phyloP scores from a whole-genome alignment of 2,329 filamentous ascomycete species.

The Sphaerulina vaccinii region DNA sequence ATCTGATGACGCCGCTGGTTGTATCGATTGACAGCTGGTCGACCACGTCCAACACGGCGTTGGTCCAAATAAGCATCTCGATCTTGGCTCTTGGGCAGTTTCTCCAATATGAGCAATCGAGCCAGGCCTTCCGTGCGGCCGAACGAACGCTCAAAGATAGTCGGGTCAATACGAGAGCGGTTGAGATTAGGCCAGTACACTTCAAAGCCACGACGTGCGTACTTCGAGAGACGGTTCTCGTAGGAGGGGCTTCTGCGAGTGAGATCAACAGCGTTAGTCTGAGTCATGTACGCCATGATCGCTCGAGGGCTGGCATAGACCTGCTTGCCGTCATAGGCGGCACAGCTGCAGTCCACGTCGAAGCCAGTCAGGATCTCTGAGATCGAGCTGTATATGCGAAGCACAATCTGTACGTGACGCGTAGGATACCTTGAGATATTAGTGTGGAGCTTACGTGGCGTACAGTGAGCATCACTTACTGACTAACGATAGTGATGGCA shows the following conservation, averaged over 20 bases:
- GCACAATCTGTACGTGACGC: constrained; percentile 80
- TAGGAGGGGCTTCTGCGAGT: constrained; percentile 80
- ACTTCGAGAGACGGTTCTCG: constrained; percentile 82
- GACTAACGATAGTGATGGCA: constrained; percentile 78
- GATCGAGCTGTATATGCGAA: constrained; percentile 79
- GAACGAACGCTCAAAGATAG: constrained; percentile 82
- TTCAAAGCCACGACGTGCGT: constrained; percentile 81
- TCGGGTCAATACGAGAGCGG: constrained; percentile 74
- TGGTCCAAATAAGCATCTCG: constrained; percentile 70
- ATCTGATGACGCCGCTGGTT: constrained; percentile 45
- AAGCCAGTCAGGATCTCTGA: constrained; percentile 85
- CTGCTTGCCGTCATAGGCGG: constrained; percentile 75
- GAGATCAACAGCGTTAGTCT: constrained; percentile 77
- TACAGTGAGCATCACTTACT: constrained; percentile 52
- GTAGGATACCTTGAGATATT: constrained; percentile 52
- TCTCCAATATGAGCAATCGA: constrained; percentile 74
- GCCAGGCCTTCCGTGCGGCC: constrained; percentile 73
- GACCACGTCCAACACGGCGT: constrained; percentile 68
- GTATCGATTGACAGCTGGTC: constrained; percentile 55
- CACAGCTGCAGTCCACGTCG: constrained; percentile 81
- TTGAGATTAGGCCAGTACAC: constrained; percentile 76
- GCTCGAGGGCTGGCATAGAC: constrained; percentile 78
- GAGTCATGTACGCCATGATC: constrained; percentile 74
- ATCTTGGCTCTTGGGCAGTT: constrained; percentile 66
- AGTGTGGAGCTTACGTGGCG: background rate